Percentiles rank a stretch among this genome's conserved stretches.
Conservation (phyloP, 2,329 filamentous ascomycete genomes). For the Penicillium palitans region DNA sequence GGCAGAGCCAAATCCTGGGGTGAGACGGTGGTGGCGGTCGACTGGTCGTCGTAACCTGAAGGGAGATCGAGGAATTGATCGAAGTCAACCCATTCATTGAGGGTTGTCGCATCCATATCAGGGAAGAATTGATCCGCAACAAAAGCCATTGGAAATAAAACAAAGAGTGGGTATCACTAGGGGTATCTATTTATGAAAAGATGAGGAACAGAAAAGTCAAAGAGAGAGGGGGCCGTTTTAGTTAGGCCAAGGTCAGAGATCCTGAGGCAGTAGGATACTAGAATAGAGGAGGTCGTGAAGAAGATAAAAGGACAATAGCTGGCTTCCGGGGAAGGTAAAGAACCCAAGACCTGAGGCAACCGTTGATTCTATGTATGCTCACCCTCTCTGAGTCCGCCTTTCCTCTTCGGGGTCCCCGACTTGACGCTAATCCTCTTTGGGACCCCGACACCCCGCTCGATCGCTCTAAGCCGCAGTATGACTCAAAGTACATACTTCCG, state of each 20-base stretch:
- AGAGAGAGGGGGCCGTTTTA: background rate
- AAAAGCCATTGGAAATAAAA: constrained; percentile 27
- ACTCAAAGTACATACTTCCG: constrained; percentile 4
- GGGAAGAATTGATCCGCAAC: constrained; percentile 29
- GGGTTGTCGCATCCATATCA: constrained; percentile 21
- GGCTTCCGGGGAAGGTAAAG: constrained; percentile 19
- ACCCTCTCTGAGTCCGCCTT: constrained; percentile 9
- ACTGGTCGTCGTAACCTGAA: constrained; percentile 31
- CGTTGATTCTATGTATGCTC: constrained; percentile 12
- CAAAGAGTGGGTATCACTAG: constrained; percentile 8
- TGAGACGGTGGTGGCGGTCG: constrained; percentile 33
- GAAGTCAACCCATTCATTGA: constrained; percentile 37
- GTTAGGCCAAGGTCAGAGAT: background rate
- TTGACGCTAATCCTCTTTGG: constrained; percentile 27
- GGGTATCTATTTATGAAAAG: constrained; percentile 2
- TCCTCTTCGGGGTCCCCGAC: constrained; percentile 33
- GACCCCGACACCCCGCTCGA: constrained; percentile 26
- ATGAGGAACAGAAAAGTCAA: background rate
- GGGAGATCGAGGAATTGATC: constrained; percentile 37
- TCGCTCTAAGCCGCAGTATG: constrained; percentile 12
- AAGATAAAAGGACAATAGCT: constrained; percentile 3
- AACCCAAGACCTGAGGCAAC: constrained; percentile 23
- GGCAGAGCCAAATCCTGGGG: constrained; percentile 31
- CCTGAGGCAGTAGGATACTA: constrained; percentile 4
- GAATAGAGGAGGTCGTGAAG: constrained; percentile 3